These are phyloP conservation scores for Leccinum glutinopallens DNA, from an alignment of 1,284 basidiomycete genomes.

Conservation along the genomic window DNA sequence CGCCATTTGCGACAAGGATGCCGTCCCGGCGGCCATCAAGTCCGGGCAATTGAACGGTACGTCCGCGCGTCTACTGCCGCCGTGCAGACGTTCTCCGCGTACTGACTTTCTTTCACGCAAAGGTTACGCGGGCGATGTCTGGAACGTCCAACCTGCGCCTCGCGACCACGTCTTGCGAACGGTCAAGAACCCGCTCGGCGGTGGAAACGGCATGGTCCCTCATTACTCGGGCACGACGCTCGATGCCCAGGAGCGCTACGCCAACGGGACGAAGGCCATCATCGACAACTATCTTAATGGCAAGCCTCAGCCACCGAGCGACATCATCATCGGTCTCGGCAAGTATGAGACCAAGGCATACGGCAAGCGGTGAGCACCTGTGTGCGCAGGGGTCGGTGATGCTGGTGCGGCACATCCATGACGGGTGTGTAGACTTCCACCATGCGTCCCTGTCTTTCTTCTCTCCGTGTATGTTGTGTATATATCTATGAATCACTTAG, in stretches of 20 bases:
- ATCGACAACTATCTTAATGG: constrained; percentile 75
- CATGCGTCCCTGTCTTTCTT: too few species aligned
- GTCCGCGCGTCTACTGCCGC: constrained; percentile 15
- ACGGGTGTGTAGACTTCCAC: too few species aligned
- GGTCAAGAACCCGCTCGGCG: constrained; percentile 78
- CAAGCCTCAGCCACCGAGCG: constrained; percentile 73
- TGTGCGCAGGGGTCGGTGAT: neutral
- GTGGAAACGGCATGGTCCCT: constrained; percentile 86
- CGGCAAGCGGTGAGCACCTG: constrained; percentile 24
- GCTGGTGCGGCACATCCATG: neutral
- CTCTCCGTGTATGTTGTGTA: neutral
- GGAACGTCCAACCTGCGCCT: constrained; percentile 85
- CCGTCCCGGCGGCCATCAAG: constrained; percentile 76
- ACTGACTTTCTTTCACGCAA: constrained; percentile 4
- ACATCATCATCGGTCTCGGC: constrained; percentile 78
- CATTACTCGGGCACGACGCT: constrained; percentile 90
- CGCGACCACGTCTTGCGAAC: constrained; percentile 86
- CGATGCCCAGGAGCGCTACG: constrained; percentile 91
- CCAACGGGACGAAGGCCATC: constrained; percentile 79
- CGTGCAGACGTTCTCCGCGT: neutral
- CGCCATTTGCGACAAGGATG: constrained; percentile 87
- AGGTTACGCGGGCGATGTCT: constrained; percentile 70
- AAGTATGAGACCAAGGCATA: constrained; percentile 70
- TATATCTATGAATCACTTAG: neutral
- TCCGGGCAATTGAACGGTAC: constrained; percentile 73